These are phyloP conservation scores for Pelargonium cotyledonis DNA, from an alignment of 441 rosid species.

Conservation along the genomic window DNA sequence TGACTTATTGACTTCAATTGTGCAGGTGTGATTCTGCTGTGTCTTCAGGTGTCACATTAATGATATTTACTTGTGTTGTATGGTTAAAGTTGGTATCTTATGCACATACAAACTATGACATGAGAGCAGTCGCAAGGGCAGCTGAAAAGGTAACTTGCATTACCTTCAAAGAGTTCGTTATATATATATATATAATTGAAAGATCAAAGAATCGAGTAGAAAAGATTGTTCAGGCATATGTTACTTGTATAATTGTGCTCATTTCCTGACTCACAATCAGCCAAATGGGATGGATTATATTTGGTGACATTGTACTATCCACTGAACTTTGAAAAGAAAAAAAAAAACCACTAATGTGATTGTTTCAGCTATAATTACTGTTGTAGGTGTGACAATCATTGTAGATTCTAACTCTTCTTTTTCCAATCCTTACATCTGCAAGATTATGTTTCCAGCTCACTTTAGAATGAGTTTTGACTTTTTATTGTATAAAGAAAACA, in stretches of 20 bases:
- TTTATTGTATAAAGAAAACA: neutral
- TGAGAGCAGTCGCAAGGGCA: conserved; percentile 58
- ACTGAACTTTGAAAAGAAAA: too few species aligned
- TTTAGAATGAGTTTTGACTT: neutral
- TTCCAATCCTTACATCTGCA: neutral
- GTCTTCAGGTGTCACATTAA: conserved; percentile 61
- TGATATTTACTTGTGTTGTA: conserved; percentile 82
- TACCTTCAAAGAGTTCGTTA: conserved; percentile 2
- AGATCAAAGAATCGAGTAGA: neutral
- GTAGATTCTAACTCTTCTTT: too few species aligned
- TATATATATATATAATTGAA: conserved; percentile 7
- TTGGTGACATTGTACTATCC: too few species aligned
- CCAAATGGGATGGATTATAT: too few species aligned
- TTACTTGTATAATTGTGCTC: too few species aligned
- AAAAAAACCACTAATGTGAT: too few species aligned
- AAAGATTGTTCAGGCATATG: neutral
- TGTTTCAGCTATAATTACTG: too few species aligned
- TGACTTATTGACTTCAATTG: conserved; percentile 6
- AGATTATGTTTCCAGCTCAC: neutral
- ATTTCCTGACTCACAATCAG: too few species aligned
- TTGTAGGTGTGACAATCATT: too few species aligned
- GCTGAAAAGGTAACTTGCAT: conserved; percentile 50
- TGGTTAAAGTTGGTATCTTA: conserved; percentile 87
- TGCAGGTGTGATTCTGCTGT: conserved; percentile 88
- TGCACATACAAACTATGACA: conserved; percentile 79